Percentiles rank a stretch among this genome's conserved stretches.
These are phyloP conservation scores for Solanum hybrid DNA, from an alignment of 305 asterid genomes.

Conservation along the genomic window DNA sequence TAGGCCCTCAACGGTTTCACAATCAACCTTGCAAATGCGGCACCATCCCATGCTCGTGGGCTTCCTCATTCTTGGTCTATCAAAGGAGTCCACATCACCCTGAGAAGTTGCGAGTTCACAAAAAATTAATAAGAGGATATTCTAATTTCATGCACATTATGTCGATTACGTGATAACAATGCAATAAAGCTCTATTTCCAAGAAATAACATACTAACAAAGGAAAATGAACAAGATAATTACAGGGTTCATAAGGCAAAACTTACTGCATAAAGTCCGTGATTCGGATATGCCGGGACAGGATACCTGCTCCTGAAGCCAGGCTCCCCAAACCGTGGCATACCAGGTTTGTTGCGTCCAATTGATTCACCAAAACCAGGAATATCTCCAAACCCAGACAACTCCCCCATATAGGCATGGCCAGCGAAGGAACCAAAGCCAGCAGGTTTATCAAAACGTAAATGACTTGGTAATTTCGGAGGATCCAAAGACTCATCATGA, in stretches of 20 bases:
- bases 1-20: slow-evolving; percentile 76
- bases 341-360: slow-evolving; percentile 31
- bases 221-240: not conserved
- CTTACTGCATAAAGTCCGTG: slow-evolving; percentile 47
- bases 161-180: not conserved
- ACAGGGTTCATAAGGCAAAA: slow-evolving; percentile 1
- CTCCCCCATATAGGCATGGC: slow-evolving; percentile 37
- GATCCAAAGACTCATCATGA: slow-evolving; percentile 44
- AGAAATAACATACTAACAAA: not conserved
- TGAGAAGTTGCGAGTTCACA: slow-evolving; percentile 17
- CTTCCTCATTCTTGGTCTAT: slow-evolving; percentile 61
- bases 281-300: slow-evolving; percentile 45
- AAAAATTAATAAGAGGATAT: not conserved
- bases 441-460: slow-evolving; percentile 35
- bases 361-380: slow-evolving; percentile 39
- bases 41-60: slow-evolving; percentile 77
- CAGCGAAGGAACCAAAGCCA: slow-evolving; percentile 47
- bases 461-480: slow-evolving; percentile 37
- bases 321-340: slow-evolving; percentile 52
- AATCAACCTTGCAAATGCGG: slow-evolving; percentile 74
- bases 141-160: not conserved
- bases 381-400: slow-evolving; percentile 33
- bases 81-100: slow-evolving; percentile 55
- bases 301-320: slow-evolving; percentile 51
- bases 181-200: not conserved